Percentiles rank a stretch among this genome's conserved stretches.
These are phyloP conservation scores for Encephalitozoon hellem DNA, from an alignment of 371 early-diverging fungal genomes.

Conservation along the genomic window DNA sequence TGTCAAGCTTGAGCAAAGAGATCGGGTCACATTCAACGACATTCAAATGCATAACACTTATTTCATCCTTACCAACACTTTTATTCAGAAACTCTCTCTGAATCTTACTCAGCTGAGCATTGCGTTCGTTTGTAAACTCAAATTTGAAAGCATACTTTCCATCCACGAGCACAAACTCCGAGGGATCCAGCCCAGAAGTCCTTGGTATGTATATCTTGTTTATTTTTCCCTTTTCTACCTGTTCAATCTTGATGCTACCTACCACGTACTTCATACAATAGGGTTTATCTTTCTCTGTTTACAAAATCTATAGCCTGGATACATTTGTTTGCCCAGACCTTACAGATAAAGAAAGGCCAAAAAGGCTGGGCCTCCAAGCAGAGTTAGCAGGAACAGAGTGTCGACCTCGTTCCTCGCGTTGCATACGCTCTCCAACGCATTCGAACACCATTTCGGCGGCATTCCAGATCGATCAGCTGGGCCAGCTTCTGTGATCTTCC, in stretches of 20 bases:
- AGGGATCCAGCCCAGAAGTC: background rate
- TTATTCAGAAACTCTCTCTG: constrained; percentile 48
- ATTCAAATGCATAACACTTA: constrained; percentile 12
- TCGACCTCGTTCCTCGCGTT: background rate
- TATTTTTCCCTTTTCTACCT: constrained; percentile 24
- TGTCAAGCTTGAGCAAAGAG: constrained; percentile 3
- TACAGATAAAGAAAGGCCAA: background rate
- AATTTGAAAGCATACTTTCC: constrained; percentile 4
- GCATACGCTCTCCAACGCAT: constrained; percentile 6
- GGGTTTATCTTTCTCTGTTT: background rate
- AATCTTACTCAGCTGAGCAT: constrained; percentile 24
- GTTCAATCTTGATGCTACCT: background rate
- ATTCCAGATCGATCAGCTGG: background rate
- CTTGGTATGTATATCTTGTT: constrained; percentile 32
- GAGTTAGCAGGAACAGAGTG: background rate
- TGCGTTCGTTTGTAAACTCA: background rate
- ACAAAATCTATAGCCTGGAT: background rate
- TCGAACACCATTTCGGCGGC: constrained; percentile 18
- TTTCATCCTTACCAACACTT: constrained; percentile 19
- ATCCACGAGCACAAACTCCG: constrained; percentile 29
- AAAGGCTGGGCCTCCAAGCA: background rate
- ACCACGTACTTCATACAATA: constrained; percentile 21
- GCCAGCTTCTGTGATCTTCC: background rate
- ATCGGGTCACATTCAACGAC: constrained; percentile 32
- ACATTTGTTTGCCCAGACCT: background rate